Percentiles rank a stretch among this genome's conserved stretches.
Conservation (phyloP, 176 grass and related monocot genomes). For the Ananas comosus region DNA sequence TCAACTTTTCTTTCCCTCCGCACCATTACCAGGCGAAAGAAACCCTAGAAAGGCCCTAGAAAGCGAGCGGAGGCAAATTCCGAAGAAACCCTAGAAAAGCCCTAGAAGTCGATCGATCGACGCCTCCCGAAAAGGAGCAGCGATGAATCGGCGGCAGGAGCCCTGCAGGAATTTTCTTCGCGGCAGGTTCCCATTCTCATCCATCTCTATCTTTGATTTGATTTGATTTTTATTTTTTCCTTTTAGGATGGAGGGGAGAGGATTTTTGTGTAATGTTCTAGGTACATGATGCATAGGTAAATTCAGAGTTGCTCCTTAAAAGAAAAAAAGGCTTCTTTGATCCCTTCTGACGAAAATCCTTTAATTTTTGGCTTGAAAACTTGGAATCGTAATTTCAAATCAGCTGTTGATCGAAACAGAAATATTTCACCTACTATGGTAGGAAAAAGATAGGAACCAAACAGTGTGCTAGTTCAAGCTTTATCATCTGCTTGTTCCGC, state of each 20-base stretch:
- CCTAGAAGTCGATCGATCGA: no score
- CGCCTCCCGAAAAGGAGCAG: background rate
- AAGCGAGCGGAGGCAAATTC: no score
- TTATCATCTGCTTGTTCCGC: background rate
- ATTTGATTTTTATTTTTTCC: background rate
- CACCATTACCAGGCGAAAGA: no score
- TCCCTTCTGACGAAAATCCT: no score
- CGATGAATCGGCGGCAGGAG: conserved; percentile 59
- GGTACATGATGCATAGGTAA: background rate
- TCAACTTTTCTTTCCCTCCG: no score
- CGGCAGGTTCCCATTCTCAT: conserved; percentile 30
- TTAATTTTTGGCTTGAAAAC: background rate
- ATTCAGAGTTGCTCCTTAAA: no score
- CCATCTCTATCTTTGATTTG: background rate
- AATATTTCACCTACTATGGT: no score
- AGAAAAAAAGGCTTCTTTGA: no score
- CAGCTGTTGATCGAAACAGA: background rate
- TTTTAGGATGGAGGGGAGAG: background rate
- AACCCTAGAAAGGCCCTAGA: no score
- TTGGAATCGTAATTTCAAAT: background rate
- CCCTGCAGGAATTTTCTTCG: conserved; percentile 69
- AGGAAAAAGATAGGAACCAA: no score
- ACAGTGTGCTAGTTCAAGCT: no score
- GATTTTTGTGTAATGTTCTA: background rate
- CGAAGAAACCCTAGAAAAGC: no score